Conservation (phyloP, 139 green algal genomes). For the Gonium pectorale region DNA sequence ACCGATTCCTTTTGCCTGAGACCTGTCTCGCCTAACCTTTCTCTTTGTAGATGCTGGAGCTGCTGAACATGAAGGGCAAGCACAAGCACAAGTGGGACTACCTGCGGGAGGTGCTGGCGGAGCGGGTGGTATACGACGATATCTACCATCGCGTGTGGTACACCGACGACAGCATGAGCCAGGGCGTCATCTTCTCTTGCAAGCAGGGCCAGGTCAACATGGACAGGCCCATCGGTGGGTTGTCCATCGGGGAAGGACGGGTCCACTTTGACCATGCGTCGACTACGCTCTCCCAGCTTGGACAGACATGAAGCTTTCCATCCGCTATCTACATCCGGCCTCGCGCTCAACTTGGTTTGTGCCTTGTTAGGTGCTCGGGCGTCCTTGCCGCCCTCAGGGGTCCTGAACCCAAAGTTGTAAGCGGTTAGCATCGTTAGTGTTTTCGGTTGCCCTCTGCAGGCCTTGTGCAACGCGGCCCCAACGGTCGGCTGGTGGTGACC, state of each 20-base stretch:
- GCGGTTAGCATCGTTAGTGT: no score
- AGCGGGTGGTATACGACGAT: constrained; percentile 72
- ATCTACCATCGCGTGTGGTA: constrained; percentile 55
- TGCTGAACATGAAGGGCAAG: constrained; percentile 74
- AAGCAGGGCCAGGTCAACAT: constrained; percentile 61
- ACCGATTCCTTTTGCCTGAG: no score
- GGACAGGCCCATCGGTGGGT: constrained; percentile 56
- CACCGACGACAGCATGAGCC: constrained; percentile 27
- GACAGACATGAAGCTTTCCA: not conserved
- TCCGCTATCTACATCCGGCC: no score
- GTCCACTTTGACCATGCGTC: not conserved
- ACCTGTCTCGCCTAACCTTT: no score
- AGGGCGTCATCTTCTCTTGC: constrained; percentile 56
- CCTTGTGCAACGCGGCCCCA: constrained; percentile 15
- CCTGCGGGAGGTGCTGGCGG: constrained; percentile 60
- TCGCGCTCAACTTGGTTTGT: no score
- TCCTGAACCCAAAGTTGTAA: no score
- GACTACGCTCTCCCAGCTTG: not conserved
- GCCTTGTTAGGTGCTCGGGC: no score
- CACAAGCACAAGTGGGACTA: constrained; percentile 74
- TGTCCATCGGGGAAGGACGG: no score
- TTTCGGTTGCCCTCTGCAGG: constrained; percentile 35
- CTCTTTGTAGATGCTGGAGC: constrained; percentile 71
- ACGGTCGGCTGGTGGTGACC: constrained; percentile 32
- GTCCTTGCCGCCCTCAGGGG: no score